Conservation (phyloP, 371 early-diverging fungal species). For the Nematocida ironsii region DNA sequence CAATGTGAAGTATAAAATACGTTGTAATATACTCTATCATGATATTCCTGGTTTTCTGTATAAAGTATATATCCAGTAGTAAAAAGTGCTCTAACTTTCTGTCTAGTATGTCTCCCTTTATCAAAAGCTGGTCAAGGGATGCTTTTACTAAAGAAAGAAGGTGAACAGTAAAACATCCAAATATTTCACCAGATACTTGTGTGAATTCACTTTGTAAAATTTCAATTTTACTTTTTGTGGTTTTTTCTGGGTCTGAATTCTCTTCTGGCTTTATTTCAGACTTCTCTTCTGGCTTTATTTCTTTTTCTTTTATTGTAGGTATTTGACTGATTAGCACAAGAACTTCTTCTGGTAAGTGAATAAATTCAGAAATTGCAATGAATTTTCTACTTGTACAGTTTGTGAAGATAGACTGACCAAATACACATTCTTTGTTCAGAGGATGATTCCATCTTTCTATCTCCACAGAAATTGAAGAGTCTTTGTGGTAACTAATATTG, state of each 20-base stretch:
- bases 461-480: not conserved
- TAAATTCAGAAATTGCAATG: slow-evolving; percentile 26
- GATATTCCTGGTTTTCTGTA: not conserved
- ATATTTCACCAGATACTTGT: not conserved
- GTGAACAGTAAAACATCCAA: slow-evolving; percentile 40
- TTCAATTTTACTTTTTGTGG: not conserved
- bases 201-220: not conserved
- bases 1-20: slow-evolving; percentile 22
- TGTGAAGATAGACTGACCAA: slow-evolving; percentile 28
- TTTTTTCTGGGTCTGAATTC: not conserved
- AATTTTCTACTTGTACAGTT: not conserved
- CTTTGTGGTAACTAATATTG: slow-evolving; percentile 28
- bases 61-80: not conserved
- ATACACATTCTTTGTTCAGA: not conserved
- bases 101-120: slow-evolving; percentile 24
- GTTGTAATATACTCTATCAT: slow-evolving; percentile 17
- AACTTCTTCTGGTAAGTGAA: not conserved
- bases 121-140: slow-evolving; percentile 18
- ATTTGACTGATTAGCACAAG: not conserved
- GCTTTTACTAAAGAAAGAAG: slow-evolving; percentile 7
- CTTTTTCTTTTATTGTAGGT: not conserved
- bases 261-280: not conserved
- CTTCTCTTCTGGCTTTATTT: not conserved
- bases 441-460: slow-evolving; percentile 45
- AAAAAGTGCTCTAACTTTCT: slow-evolving; percentile 38